Conservation (phyloP, 306 rosid species). For the Trifolium subterraneum region DNA sequence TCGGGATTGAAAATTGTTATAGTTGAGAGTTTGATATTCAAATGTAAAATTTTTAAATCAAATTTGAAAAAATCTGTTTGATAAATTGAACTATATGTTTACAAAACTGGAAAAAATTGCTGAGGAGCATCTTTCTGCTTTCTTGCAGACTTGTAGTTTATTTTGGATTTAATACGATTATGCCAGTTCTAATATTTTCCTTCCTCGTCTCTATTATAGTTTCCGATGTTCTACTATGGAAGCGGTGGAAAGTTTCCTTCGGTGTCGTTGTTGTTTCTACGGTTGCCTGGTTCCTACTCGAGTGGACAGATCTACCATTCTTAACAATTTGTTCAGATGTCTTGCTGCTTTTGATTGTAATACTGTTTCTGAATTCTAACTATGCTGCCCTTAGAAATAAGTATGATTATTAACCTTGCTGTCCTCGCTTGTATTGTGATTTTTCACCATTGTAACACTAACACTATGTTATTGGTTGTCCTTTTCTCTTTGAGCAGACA, state of each 20-base stretch:
- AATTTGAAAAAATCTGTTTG: neutral
- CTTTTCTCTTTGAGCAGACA: slow-evolving; percentile 60
- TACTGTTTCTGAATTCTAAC: slow-evolving; percentile 74
- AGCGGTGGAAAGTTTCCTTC: slow-evolving; percentile 65
- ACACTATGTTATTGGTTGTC: slow-evolving; percentile 28
- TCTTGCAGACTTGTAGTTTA: neutral
- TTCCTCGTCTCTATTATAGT: slow-evolving; percentile 51
- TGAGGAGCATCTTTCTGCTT: slow-evolving; percentile 16
- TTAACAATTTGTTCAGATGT: slow-evolving; percentile 88
- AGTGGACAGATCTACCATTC: slow-evolving; percentile 70
- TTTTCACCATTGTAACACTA: slow-evolving; percentile 21
- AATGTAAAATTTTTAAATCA: neutral
- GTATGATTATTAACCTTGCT: slow-evolving; percentile 51
- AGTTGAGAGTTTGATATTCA: neutral
- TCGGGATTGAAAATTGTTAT: slow-evolving; percentile 18
- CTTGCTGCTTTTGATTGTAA: slow-evolving; percentile 77
- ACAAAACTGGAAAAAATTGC: slow-evolving; percentile 4
- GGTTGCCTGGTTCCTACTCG: slow-evolving; percentile 70
- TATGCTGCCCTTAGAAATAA: slow-evolving; percentile 67
- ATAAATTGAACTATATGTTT: neutral
- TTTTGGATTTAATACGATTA: slow-evolving; percentile 9
- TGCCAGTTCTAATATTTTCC: slow-evolving; percentile 18
- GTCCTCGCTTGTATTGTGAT: slow-evolving; percentile 22
- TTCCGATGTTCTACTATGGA: slow-evolving; percentile 85
- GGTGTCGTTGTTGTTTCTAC: slow-evolving; percentile 78